Base-by-base conservation (phyloP, 768 basidiomycete genomes). In the Agaricus blazei region DNA sequence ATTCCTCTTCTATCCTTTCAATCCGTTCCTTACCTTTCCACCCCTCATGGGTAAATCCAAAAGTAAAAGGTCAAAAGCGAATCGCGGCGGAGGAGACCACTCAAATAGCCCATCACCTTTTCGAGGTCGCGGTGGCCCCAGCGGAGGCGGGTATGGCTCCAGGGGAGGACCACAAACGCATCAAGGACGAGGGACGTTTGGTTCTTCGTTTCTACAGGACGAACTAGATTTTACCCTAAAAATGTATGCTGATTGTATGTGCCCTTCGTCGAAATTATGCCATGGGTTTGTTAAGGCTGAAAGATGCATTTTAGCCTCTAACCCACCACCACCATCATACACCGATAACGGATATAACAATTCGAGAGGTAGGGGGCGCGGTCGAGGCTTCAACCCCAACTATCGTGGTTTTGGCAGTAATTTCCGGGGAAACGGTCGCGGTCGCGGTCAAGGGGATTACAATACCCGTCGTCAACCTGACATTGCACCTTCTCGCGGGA, bases 201-300 rank as follows among this genome's bases (percentile, higher is more conserved):
- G 62, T 50, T 60, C 62, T 15, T 59, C 54, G 31, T 59, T 60
- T 48, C 28, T 63, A 7, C 58, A 63, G 24, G 63, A 66, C 41
- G 66, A 67, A 4, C 34, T 65, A 3, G 62, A 64, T 40, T 63
- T 67, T 48, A 67, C 51, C 26, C 15, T 65, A 8, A 54, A 59
- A 19, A 60, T 60, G 59, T 64, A 58, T 59, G 63, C 65, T 14
- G 55, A 68, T 60, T 62, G 66, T 68, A 47, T 45, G 66, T 60
- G 46, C 36, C 15, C 26, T 37, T 31, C 24, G 24, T 31, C 23
- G 31, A n/a, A 9, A 7, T 5, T 19, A 19, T 37, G 8, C 23
- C 8, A 4, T 36, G 5, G 34, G 11, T 8, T 12, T 19, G 31
- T 23, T 29, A 36, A n/a, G 34, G 19, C 41, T 42, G 24, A 42